Conservation (phyloP, 2,329 filamentous ascomycete genomes). For the Juglanconis sp. region DNA sequence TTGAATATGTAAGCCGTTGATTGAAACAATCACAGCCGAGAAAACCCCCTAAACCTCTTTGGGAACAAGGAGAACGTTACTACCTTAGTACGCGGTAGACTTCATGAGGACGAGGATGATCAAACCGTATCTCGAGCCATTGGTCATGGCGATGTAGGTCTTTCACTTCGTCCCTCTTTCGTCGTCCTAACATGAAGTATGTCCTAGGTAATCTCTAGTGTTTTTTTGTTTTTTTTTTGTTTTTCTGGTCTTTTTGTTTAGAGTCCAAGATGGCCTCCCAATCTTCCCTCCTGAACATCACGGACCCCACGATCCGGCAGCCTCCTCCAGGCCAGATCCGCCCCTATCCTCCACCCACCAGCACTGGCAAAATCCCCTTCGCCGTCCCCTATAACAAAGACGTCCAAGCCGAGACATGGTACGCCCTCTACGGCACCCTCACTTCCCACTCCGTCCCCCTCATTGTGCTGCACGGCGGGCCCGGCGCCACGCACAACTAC, state of each 20-base stretch:
- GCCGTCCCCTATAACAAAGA: neutral
- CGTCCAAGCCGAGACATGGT: neutral
- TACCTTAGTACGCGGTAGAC: neutral
- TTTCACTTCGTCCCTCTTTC: no score
- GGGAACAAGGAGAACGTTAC: no score
- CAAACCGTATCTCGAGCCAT: neutral
- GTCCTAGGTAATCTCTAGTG: neutral
- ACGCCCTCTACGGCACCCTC: neutral
- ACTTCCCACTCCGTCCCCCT: constrained; percentile 3
- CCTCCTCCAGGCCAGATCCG: neutral
- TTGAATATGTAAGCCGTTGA: no score
- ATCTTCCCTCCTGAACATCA: neutral
- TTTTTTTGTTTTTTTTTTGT: neutral
- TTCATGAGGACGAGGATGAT: neutral
- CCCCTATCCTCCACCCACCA: neutral
- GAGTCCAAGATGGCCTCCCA: neutral
- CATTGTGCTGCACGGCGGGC: constrained; percentile 37
- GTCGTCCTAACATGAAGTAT: no score
- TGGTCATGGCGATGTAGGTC: no score
- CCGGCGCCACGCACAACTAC: constrained; percentile 44
- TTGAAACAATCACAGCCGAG: no score
- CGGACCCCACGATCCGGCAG: neutral
- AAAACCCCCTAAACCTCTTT: no score
- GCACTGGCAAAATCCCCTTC: neutral
- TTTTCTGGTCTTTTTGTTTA: neutral